phyloP scores from a whole-genome alignment of 306 rosid genomes.

The Lithocarpus polystachyus region DNA sequence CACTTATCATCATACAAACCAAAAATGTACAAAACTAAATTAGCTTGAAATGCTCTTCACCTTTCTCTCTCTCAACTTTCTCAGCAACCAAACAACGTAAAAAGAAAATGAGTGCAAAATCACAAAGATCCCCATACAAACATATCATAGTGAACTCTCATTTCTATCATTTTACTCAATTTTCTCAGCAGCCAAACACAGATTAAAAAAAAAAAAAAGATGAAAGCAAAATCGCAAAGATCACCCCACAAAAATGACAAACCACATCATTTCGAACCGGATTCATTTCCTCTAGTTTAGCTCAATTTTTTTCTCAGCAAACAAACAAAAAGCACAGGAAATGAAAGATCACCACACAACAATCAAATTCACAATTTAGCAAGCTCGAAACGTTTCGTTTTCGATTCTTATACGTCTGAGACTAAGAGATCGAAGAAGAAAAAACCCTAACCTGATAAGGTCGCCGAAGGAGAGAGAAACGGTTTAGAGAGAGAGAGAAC shows the following conservation, averaged over 20 bases:
- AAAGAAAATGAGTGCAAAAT: neutral
- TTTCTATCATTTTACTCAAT: neutral
- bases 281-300: neutral
- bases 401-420: neutral
- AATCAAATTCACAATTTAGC: neutral
- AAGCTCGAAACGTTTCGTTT: neutral
- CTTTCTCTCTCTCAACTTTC: neutral
- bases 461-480: neutral
- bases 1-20: neutral
- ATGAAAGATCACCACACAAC: neutral
- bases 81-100: neutral
- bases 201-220: neutral
- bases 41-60: neutral
- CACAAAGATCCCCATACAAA: neutral
- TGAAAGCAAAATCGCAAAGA: neutral
- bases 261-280: neutral
- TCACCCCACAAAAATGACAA: neutral
- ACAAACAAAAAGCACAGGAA: neutral
- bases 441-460: slow-evolving; percentile 36
- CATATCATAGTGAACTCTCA: neutral
- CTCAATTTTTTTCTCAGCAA: neutral
- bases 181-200: neutral
- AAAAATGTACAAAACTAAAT: neutral
- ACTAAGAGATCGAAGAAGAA: neutral
- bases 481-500: neutral